Evolutionary conservation across 2,329 filamentous ascomycete genomes (phyloP), one percentile per base, ranked within the genome.

Genomic region (Talaromyces pinophilus): DNA sequence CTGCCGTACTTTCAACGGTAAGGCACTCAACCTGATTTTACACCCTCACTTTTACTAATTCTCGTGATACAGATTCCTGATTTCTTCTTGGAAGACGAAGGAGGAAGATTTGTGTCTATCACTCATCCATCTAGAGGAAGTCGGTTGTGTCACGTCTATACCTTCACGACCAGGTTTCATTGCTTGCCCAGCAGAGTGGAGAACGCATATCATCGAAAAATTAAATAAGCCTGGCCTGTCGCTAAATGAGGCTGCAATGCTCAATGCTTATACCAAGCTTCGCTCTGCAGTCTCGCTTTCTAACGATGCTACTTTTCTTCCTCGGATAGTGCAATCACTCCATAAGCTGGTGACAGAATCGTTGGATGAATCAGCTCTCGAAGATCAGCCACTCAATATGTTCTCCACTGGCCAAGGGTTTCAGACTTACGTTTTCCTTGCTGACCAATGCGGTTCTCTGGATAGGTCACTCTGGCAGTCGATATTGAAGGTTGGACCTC

Each of bases 1-100:
- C 83, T 93, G 7, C 89, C 88, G 44, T 88, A 91, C 66, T 93
- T 98, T 71, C 92, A 96, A 76, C 92, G 87, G 86, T 92, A 79
- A 76, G 71, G 65, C 3, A 2, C 22, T 19, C 38, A 67, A 13
- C 19, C 40, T 13, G 15, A 22, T 17, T 48, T 17, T 1, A 1
- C 15, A 5, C 13, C 57, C 19, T 19, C 1, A n/a, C 3, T 6
- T 59, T 25, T 77, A 35, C 42, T 67, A 40, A 48, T 25, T 11
- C 50, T 22, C 17, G 33, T 52, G 30, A 33, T 62, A 17, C 61
- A 92, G 90, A 73, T 97, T 95, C 72, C 84, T 97, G 68, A 82
- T 88, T 38, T 84, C 84, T 6, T 88, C 91, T 71, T 96, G 92
- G 92, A 86, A 70, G 75, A 82, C 73, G 84, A 74, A 92, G 62